Evolutionary conservation across 805 yeast species (phyloP).

Genomic region (Torulaspora franciscae): DNA sequence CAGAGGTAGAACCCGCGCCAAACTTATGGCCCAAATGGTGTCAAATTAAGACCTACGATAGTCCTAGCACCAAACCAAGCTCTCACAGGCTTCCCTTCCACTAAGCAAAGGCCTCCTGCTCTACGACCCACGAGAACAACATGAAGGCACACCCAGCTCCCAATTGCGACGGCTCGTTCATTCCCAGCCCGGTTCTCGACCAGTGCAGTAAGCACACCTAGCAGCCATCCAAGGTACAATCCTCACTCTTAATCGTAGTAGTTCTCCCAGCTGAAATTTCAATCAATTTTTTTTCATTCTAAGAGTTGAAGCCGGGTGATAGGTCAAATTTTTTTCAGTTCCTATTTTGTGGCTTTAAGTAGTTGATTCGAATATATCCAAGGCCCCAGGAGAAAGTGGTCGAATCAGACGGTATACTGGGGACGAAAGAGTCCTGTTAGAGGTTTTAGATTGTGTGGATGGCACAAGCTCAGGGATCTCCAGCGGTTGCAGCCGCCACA

Average conservation of each 20-base stretch:
- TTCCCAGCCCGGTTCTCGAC: too few species aligned
- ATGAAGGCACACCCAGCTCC: too few species aligned
- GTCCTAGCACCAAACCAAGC: too few species aligned
- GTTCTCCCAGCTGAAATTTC: not conserved
- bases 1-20: too few species aligned
- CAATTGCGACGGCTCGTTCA: too few species aligned
- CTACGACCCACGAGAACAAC: too few species aligned
- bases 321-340: not conserved
- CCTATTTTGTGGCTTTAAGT: not conserved
- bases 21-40: too few species aligned
- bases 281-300: not conserved
- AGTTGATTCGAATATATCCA: not conserved
- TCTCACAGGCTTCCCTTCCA: too few species aligned
- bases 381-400: not conserved
- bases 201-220: too few species aligned
- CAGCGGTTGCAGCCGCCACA: conserved; percentile 15
- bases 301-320: not conserved
- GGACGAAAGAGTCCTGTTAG: not conserved
- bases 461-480: conserved; percentile 11
- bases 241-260: not conserved
- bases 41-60: too few species aligned
- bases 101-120: too few species aligned
- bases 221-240: not conserved
- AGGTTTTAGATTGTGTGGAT: not conserved
- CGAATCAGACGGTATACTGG: not conserved